Conservation (phyloP, 2,329 filamentous ascomycete species). For the Leptographium procerum region DNA sequence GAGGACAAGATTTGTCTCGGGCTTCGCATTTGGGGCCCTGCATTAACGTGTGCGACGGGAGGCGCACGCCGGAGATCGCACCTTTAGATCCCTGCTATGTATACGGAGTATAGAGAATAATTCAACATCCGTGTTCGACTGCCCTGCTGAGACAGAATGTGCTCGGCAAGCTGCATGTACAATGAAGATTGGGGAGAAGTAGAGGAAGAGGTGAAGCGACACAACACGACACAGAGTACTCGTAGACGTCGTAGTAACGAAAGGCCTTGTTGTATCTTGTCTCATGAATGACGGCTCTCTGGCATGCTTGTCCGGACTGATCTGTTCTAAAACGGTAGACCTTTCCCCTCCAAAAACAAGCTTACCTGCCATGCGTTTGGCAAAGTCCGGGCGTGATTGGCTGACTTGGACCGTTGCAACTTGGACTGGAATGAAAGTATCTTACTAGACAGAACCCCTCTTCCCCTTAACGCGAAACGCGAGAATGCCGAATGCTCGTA, state of each 20-base stretch:
- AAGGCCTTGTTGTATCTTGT: background rate
- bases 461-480: background rate
- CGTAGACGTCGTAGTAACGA: background rate
- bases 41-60: background rate
- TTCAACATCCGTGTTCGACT: background rate
- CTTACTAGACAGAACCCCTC: background rate
- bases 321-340: background rate
- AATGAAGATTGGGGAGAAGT: background rate
- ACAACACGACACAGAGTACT: background rate
- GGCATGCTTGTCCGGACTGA: background rate
- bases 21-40: background rate
- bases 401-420: background rate
- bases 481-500: no score
- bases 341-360: background rate
- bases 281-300: no score
- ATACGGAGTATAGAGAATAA: no score
- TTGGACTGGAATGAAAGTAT: background rate
- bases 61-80: background rate
- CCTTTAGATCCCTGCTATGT: background rate
- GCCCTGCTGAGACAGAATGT: background rate
- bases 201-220: background rate
- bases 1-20: background rate
- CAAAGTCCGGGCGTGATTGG: background rate
- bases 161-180: background rate
- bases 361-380: background rate